Percentiles rank a stretch among this genome's conserved stretches.
Evolutionary conservation across 2,329 filamentous ascomycete genomes (phyloP).

Genomic region (Canariomyces notabilis): DNA sequence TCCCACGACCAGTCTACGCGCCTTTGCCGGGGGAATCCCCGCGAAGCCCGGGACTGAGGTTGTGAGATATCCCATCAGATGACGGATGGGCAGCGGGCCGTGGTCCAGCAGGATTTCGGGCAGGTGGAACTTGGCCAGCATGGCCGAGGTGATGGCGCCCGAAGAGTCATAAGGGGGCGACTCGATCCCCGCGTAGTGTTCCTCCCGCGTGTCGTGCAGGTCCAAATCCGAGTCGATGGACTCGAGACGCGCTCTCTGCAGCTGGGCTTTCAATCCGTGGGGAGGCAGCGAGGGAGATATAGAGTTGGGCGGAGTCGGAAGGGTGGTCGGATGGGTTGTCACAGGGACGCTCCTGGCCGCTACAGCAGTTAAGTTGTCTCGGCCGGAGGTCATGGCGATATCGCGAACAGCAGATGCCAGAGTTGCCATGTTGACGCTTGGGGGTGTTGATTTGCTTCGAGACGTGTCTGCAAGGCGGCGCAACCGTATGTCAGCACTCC

Average conservation of each 20-base stretch:
- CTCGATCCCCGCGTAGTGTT: slow-evolving; percentile 32
- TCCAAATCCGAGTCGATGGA: slow-evolving; percentile 83
- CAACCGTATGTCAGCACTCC: slow-evolving; percentile 30
- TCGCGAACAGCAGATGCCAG: slow-evolving; percentile 64
- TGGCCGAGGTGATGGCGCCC: slow-evolving; percentile 75
- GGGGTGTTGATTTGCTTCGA: slow-evolving; percentile 39
- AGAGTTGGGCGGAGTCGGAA: slow-evolving; percentile 91
- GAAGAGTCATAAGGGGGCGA: slow-evolving; percentile 61
- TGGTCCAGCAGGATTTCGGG: slow-evolving; percentile 85
- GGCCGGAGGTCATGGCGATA: slow-evolving; percentile 58
- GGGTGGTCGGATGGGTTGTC: slow-evolving; percentile 64
- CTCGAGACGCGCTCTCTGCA: slow-evolving; percentile 55
- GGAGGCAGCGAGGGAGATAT: slow-evolving; percentile 84
- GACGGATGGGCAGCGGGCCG: slow-evolving; percentile 86
- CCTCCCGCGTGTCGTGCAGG: slow-evolving; percentile 63
- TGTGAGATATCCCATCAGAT: slow-evolving; percentile 92
- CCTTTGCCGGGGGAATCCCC: slow-evolving; percentile 81
- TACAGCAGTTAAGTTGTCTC: slow-evolving; percentile 71
- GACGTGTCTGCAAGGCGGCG: slow-evolving; percentile 35
- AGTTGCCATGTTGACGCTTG: slow-evolving; percentile 53
- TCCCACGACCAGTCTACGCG: slow-evolving; percentile 84
- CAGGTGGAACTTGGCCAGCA: slow-evolving; percentile 85
- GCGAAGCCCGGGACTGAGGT: slow-evolving; percentile 91
- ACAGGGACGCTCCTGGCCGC: slow-evolving; percentile 60
- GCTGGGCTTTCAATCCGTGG: slow-evolving; percentile 68